These are phyloP conservation scores for Austroboletus eburneus DNA, from an alignment of 768 basidiomycete species.

Conservation along the genomic window DNA sequence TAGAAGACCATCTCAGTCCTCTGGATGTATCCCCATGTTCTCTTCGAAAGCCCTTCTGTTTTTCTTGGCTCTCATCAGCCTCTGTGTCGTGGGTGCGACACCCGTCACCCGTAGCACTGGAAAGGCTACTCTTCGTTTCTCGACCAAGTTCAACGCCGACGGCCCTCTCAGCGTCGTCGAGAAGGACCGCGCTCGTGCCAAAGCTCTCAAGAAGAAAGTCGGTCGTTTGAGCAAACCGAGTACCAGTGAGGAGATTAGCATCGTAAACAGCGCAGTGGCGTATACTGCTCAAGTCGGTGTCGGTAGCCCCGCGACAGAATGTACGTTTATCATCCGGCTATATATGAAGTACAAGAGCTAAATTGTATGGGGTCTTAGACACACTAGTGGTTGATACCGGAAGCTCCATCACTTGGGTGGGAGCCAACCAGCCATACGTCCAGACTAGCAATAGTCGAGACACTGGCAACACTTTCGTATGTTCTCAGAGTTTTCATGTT, in stretches of 20 bases:
- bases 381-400: constrained; percentile 26
- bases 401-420: constrained; percentile 28
- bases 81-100: constrained; percentile 12
- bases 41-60: constrained; percentile 11
- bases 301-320: constrained; percentile 17
- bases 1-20: not conserved
- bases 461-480: constrained; percentile 16
- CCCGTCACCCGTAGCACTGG: constrained; percentile 8
- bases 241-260: not conserved
- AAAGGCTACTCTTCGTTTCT: constrained; percentile 14
- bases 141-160: constrained; percentile 10
- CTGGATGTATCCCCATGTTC: constrained; percentile 18
- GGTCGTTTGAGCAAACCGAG: constrained; percentile 28
- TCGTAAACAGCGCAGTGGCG: constrained; percentile 17
- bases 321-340: constrained; percentile 1
- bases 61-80: constrained; percentile 10
- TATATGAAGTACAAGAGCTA: too few species aligned
- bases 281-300: constrained; percentile 28
- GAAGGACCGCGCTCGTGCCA: constrained; percentile 13
- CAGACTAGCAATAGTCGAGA: constrained; percentile 24
- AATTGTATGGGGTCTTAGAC: constrained; percentile 17
- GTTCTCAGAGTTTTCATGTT: not conserved
- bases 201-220: constrained; percentile 1
- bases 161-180: constrained; percentile 12
- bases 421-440: constrained; percentile 24